A percentile compares a stretch with the other conserved stretches of the same genome.
These are phyloP conservation scores for Aspergillus egyptiacus DNA, from an alignment of 495 filamentous ascomycete genomes.

Conservation along the genomic window DNA sequence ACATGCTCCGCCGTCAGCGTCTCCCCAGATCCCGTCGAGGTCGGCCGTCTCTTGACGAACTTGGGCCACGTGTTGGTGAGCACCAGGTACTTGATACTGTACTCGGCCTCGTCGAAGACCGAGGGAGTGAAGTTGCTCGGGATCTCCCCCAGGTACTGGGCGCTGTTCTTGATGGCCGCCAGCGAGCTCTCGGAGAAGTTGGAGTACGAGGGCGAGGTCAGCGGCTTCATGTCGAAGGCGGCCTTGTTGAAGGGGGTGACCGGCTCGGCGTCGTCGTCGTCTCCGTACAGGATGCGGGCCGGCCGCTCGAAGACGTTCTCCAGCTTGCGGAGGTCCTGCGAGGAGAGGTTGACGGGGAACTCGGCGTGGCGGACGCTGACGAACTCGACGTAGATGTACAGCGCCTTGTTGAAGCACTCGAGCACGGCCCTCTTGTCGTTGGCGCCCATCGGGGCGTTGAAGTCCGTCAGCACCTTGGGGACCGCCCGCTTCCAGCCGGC, in stretches of 20 bases:
- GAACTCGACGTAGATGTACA: conserved; percentile 54
- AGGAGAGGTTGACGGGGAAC: conserved; percentile 59
- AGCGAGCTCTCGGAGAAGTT: conserved; percentile 21
- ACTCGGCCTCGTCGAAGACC: conserved; percentile 55
- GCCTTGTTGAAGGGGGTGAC: conserved; percentile 30
- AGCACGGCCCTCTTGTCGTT: conserved; percentile 26
- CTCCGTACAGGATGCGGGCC: conserved; percentile 30
- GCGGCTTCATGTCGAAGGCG: conserved; percentile 7
- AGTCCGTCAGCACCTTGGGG: conserved; percentile 17
- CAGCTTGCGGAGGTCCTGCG: conserved; percentile 39
- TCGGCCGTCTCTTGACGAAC: conserved; percentile 36
- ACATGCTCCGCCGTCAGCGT: too few species aligned
- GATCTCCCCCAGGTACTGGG: conserved; percentile 36
- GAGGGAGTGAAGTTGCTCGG: conserved; percentile 44
- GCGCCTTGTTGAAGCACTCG: conserved; percentile 45
- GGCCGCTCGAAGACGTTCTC: conserved; percentile 46
- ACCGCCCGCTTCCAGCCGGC: conserved; percentile 46
- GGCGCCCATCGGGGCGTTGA: conserved; percentile 11
- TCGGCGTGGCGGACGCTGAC: conserved; percentile 50
- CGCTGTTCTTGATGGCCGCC: conserved; percentile 21
- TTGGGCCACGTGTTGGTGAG: conserved; percentile 67
- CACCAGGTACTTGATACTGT: conserved; percentile 61
- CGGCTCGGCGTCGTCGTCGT: conserved; percentile 23
- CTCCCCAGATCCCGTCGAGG: conserved; percentile 8
- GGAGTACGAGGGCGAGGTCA: conserved; percentile 18